phyloP scores from a whole-genome alignment of 108 stramenopile species.

The Nannochloropsis gaditana region DNA sequence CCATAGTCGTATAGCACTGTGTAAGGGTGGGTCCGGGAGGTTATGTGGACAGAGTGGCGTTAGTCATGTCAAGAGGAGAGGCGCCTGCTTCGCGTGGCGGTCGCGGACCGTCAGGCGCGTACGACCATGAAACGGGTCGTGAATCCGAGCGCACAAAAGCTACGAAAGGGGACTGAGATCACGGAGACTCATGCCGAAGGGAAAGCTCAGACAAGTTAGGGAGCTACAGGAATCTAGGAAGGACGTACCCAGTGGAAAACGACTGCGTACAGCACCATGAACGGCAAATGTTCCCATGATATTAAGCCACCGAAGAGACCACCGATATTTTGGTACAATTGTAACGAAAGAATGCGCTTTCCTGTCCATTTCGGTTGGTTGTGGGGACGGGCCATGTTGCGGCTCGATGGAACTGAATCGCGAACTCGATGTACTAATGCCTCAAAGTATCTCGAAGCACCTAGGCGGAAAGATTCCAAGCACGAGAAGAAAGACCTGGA shows the following conservation, averaged over 20 bases:
- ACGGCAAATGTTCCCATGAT: slow-evolving; percentile 43
- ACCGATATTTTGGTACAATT: slow-evolving; percentile 32
- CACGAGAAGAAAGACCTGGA: too few relatives aligned
- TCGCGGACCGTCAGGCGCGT: not conserved
- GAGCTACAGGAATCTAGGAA: too few relatives aligned
- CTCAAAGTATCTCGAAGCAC: too few relatives aligned
- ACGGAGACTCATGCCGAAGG: too few relatives aligned
- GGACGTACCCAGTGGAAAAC: slow-evolving; percentile 36
- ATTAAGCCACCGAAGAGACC: slow-evolving; percentile 36
- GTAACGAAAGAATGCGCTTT: slow-evolving; percentile 37
- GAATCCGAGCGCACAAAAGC: too few relatives aligned
- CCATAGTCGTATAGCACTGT: slow-evolving; percentile 15
- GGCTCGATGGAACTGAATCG: too few relatives aligned
- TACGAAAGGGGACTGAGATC: too few relatives aligned
- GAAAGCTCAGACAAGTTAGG: too few relatives aligned
- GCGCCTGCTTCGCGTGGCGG: too few relatives aligned
- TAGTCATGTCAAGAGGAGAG: not conserved
- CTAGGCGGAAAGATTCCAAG: too few relatives aligned
- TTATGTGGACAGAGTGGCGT: too few relatives aligned
- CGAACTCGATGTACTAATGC: too few relatives aligned
- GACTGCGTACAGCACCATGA: slow-evolving; percentile 43
- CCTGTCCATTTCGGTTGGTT: slow-evolving; percentile 39
- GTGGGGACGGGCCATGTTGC: not conserved
- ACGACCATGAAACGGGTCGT: not conserved
- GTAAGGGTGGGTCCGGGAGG: not conserved